Base-by-base conservation (phyloP, 495 filamentous ascomycete species). In the Cercophora scortea region DNA sequence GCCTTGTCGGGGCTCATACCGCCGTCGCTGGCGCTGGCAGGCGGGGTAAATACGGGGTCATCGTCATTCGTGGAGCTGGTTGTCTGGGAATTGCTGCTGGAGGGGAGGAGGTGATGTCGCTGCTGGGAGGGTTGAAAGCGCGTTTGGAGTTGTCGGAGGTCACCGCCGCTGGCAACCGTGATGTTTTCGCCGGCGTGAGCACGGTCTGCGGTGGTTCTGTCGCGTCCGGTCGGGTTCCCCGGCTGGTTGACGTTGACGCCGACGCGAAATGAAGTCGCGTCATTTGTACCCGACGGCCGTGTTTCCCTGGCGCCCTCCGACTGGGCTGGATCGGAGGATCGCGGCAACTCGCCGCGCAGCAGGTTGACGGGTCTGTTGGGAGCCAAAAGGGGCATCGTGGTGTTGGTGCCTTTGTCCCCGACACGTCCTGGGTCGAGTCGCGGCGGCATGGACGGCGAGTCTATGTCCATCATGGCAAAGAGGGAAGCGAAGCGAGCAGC, bases 1-100 rank as follows among this genome's bases (percentile, higher is more conserved):
- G 56, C 61, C 45, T 61, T 56, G 19, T 54, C 62, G 33, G 65
- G 66, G 55, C 69, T 75, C 48, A 62, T 54, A 50, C 65, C 61
- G 46, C 65, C 70, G 42, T 75, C 74, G 63, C 70, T 75, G 8
- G 62, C 67, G 63, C 70, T 75, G 8, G 62, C 67, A 42, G 71
- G 69, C 47, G 73, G 73, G 59, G 72, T 77, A 60, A 76, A 72
- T 45, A 74, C 61, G 41, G 58, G 65, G 53, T 73, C 69, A 50
- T 64, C 60, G 53, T 69, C 66, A 63, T 70, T 71, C 18, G 71
- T 68, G 36, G 64, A 62, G 56, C 56, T 66, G 25, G 65, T 74
- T 32, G 59, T 66, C 54, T 75, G 73, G 13, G 73, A 75, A 48
- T 69, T 65, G 62, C 64, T 66, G 55, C 66, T 63, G 9, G 69